Base-by-base conservation (phyloP, 2,329 filamentous ascomycete species). In the Diaporthe capsici region DNA sequence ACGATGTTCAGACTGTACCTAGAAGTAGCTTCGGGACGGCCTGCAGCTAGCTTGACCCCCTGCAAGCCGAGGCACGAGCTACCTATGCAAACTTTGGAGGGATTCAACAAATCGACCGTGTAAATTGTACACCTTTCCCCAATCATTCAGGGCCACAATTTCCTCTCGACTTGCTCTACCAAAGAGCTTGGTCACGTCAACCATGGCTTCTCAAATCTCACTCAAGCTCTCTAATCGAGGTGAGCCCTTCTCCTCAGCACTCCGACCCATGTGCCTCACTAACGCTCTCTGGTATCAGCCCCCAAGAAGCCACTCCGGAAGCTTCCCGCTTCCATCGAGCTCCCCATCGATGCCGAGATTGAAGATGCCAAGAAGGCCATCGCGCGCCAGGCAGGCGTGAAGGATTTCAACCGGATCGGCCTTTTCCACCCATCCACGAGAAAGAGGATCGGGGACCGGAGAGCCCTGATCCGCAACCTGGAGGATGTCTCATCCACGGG, bases 391-490 rank as follows among this genome's bases (percentile, higher is more conserved):
- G 83, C 87, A 22, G 86, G 86, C 61, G 85, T 91, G 65, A 82
- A 84, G 76, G 91, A 93, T 82, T 87, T 86, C 81, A 92, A 93
- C 84, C 90, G 91, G 74, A 86, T 93, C 77, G 91, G 91, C 42
- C 85, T 93, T 75, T 92, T 89, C 80, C 89, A 92, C 78, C 88
- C 91, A 0, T 83, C 86, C 53, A 90, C 88, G 76, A 91, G 89
- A 84, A 92, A 91, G 87, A 91, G 89, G 28, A 82, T 93, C 79
- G 92, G 92, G 84, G 87, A 93, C 84, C 88, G 90, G 78, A 89
- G 87, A 80, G 90, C 90, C 28, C 83, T 87, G 61, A 78, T 93
- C 49, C 82, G 82, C 44, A 84, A 89, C 75, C 87, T 89, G 79
- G 81, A 86, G 42, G 85, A 86, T 73, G 87, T 92, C 12, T 81